Evolutionary conservation across 2,329 filamentous ascomycete genomes (phyloP).

Genomic region (Cordyceps cicadae): DNA sequence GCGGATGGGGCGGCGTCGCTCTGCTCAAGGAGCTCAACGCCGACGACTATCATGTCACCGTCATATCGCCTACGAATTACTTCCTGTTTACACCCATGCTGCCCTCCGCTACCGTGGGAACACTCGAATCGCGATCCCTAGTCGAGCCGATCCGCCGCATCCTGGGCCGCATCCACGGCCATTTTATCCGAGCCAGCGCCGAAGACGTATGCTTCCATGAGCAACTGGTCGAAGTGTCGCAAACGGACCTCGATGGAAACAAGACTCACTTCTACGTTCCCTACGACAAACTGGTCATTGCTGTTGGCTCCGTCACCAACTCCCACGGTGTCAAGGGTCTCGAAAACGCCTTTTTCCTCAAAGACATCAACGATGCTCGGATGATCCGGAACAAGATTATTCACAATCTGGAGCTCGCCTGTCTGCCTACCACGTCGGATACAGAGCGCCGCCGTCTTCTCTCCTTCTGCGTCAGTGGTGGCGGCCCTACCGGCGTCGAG

Average conservation of each 20-base stretch:
- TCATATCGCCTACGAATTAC: slow-evolving; percentile 91
- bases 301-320: slow-evolving; percentile 86
- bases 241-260: slow-evolving; percentile 61
- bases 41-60: slow-evolving; percentile 90
- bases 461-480: slow-evolving; percentile 93
- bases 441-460: slow-evolving; percentile 79
- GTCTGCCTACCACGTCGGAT: slow-evolving; percentile 84
- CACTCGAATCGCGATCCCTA: slow-evolving; percentile 79
- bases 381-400: slow-evolving; percentile 82
- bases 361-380: slow-evolving; percentile 88
- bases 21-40: slow-evolving; percentile 83
- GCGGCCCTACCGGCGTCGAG: slow-evolving; percentile 92
- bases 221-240: slow-evolving; percentile 81
- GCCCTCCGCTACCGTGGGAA: slow-evolving; percentile 92
- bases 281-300: slow-evolving; percentile 93
- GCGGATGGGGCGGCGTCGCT: slow-evolving; percentile 91
- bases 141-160: slow-evolving; percentile 90
- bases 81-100: slow-evolving; percentile 98
- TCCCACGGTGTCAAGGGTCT: slow-evolving; percentile 92
- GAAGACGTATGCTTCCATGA: slow-evolving; percentile 87
- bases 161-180: slow-evolving; percentile 66
- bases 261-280: slow-evolving; percentile 82
- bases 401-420: slow-evolving; percentile 81
- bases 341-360: slow-evolving; percentile 89
- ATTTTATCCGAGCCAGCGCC: slow-evolving; percentile 81